A percentile compares a stretch with the other conserved stretches of the same genome.
Conservation (phyloP, 345 rosid species). For the Brassica incana region DNA sequence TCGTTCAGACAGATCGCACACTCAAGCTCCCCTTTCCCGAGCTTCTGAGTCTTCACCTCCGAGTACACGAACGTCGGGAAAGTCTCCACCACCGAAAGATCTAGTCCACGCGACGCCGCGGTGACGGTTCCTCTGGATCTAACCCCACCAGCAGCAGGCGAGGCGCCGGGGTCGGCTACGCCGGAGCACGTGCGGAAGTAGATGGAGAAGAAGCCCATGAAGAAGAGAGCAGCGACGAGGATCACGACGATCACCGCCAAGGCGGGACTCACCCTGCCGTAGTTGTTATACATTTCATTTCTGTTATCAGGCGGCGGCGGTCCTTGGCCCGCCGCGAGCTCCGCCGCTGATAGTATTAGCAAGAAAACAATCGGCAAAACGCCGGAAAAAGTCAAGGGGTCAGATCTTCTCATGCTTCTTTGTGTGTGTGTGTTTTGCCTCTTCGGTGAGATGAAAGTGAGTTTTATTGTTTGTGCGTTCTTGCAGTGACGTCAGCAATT, state of each 20-base stretch:
- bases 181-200: constrained; percentile 79
- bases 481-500: constrained; percentile 24
- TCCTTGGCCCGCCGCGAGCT: constrained; percentile 31
- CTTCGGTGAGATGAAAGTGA: constrained; percentile 6
- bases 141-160: background rate
- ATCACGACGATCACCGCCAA: constrained; percentile 80
- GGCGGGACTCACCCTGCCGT: constrained; percentile 62
- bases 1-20: constrained; percentile 92
- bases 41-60: constrained; percentile 74
- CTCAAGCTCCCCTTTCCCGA: constrained; percentile 81
- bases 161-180: constrained; percentile 25
- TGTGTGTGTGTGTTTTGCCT: background rate
- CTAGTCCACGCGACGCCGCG: constrained; percentile 63
- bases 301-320: constrained; percentile 8
- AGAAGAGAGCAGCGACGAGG: constrained; percentile 71
- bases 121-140: constrained; percentile 38
- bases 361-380: constrained; percentile 26
- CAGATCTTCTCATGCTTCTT: constrained; percentile 27
- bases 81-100: constrained; percentile 52
- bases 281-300: constrained; percentile 19
- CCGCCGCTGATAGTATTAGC: constrained; percentile 15
- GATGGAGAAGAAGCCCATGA: constrained; percentile 82
- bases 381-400: constrained; percentile 18
- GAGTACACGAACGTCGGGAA: constrained; percentile 83
- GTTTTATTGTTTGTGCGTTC: background rate